phyloP scores from a whole-genome alignment of 2,329 filamentous ascomycete species.

The Cladorrhinum sp. region DNA sequence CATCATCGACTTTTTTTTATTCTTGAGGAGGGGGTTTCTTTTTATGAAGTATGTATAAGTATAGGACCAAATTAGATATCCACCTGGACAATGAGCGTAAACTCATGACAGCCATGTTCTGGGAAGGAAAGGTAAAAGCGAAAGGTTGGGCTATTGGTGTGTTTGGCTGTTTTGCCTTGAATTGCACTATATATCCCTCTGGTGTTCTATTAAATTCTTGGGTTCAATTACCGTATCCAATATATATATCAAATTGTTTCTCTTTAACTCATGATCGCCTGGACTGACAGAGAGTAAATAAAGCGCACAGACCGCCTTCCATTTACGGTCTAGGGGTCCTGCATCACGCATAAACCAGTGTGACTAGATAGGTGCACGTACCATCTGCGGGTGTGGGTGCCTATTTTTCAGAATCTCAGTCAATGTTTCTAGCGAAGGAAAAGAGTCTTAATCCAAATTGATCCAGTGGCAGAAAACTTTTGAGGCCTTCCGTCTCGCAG shows the following conservation, averaged over 20 bases:
- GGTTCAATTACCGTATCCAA: no score
- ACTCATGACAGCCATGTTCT: neutral
- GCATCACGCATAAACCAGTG: no score
- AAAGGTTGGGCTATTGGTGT: neutral
- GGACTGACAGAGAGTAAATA: neutral
- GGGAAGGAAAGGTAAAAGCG: constrained; percentile 3
- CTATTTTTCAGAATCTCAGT: neutral
- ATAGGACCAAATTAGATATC: constrained; percentile 3
- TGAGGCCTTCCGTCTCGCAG: neutral
- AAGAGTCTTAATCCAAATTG: neutral
- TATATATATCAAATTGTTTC: neutral
- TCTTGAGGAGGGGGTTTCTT: neutral
- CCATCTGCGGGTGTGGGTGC: neutral
- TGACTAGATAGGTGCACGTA: neutral
- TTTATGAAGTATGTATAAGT: constrained; percentile 20
- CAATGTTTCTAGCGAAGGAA: constrained; percentile 1
- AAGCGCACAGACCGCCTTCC: constrained; percentile 4
- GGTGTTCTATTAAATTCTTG: neutral
- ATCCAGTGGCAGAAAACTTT: constrained; percentile 6
- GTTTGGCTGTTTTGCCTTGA: neutral
- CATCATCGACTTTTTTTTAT: constrained; percentile 6
- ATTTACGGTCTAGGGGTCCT: neutral
- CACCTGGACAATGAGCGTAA: constrained; percentile 1
- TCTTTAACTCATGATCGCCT: neutral
- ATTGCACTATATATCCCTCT: constrained; percentile 1